Conservation (phyloP, 2,329 filamentous ascomycete species). For the Teratosphaeria pseudoeucalypti region DNA sequence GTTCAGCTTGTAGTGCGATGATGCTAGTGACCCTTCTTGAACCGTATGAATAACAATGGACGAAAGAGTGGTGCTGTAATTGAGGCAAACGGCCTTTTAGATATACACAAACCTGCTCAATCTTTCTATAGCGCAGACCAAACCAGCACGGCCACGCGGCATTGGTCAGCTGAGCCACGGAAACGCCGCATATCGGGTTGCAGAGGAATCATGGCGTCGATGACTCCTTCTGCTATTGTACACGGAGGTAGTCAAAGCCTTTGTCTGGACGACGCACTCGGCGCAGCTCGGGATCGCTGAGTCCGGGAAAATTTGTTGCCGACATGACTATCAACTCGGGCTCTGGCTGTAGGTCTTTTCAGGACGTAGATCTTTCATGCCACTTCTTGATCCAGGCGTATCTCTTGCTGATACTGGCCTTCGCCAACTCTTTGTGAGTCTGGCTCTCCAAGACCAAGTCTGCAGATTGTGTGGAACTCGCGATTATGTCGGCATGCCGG, state of each 20-base stretch:
- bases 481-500: not conserved
- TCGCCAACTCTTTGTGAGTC: not conserved
- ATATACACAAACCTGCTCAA: not conserved
- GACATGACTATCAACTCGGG: not conserved
- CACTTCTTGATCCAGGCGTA: not conserved
- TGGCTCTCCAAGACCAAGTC: not conserved
- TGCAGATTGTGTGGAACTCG: not conserved
- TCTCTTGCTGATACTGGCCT: not conserved
- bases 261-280: not conserved
- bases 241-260: not conserved
- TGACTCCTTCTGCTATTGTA: not conserved
- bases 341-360: not conserved
- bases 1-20: not conserved
- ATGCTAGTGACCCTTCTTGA: not conserved
- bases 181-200: not conserved
- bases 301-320: not conserved
- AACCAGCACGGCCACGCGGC: not conserved
- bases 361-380: not conserved
- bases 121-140: not conserved
- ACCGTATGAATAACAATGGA: not conserved
- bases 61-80: not conserved
- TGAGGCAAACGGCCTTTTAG: not conserved
- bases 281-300: not conserved
- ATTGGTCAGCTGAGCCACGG: not conserved
- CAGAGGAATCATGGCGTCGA: not conserved